These are phyloP conservation scores for Paecilomyces sp. DNA, from an alignment of 2,329 filamentous ascomycete species.

Conservation along the genomic window DNA sequence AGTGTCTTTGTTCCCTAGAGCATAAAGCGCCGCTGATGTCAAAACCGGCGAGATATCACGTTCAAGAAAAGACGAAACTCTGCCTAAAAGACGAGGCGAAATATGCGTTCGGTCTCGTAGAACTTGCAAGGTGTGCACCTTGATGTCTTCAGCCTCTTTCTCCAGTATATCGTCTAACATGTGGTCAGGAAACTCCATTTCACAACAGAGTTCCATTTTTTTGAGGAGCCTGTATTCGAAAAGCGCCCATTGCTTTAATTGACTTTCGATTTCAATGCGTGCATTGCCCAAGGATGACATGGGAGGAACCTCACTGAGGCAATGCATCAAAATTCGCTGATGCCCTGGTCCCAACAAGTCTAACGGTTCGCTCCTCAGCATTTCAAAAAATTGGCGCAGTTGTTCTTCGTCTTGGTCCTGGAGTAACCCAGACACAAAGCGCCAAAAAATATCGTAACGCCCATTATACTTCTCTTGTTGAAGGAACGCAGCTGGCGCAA, in stretches of 20 bases:
- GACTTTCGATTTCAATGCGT: not conserved
- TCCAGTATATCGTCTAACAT: not conserved
- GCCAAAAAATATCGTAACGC: constrained; percentile 37
- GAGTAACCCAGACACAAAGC: constrained; percentile 37
- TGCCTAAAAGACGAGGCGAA: not conserved
- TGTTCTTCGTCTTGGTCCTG: constrained; percentile 5
- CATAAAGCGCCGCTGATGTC: not conserved
- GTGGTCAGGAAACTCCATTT: not conserved
- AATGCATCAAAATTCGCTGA: constrained; percentile 34
- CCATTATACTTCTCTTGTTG: constrained; percentile 30
- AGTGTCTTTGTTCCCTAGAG: not conserved
- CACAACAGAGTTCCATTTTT: not conserved
- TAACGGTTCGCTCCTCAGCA: constrained; percentile 23
- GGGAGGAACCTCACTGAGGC: constrained; percentile 23
- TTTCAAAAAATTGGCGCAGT: constrained; percentile 19
- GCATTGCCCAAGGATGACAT: not conserved
- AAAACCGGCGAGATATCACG: not conserved
- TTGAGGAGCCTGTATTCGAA: not conserved
- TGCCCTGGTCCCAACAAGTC: constrained; percentile 33
- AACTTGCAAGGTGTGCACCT: not conserved
- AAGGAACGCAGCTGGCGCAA: constrained; percentile 18
- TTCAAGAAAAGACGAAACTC: not conserved
- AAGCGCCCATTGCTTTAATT: not conserved
- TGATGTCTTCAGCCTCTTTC: not conserved
- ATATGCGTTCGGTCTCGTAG: not conserved